Conservation (phyloP, 352 stramenopile species). For the Globisporangium echinulatum region DNA sequence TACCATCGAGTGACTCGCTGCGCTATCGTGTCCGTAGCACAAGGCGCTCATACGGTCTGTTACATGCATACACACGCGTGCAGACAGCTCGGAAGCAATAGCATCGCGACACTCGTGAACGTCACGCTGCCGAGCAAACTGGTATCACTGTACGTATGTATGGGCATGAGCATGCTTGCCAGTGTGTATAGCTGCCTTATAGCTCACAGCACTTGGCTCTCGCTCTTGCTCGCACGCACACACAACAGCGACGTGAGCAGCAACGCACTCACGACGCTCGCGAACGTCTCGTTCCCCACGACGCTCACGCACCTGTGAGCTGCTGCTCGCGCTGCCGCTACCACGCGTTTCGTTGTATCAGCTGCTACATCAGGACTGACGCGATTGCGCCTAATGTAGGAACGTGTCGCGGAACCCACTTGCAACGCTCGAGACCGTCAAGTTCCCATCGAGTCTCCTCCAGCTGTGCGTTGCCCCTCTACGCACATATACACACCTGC, state of each 20-base stretch:
- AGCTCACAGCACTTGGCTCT: neutral
- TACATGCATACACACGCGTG: neutral
- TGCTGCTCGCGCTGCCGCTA: neutral
- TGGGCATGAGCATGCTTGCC: no score
- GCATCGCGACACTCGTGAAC: slow-evolving; percentile 17
- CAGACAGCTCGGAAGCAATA: slow-evolving; percentile 33
- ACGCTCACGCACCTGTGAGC: slow-evolving; percentile 5
- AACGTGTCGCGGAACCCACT: slow-evolving; percentile 33
- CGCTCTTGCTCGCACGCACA: neutral
- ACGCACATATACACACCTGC: slow-evolving; percentile 2
- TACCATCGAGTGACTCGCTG: neutral
- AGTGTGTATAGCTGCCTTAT: no score
- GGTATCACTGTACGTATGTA: slow-evolving; percentile 21
- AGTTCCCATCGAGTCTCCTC: slow-evolving; percentile 19
- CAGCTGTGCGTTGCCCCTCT: slow-evolving; percentile 20
- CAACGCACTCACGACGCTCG: slow-evolving; percentile 7
- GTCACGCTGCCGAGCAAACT: slow-evolving; percentile 20
- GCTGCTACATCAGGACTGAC: no score
- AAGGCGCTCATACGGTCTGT: neutral
- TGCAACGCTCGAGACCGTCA: slow-evolving; percentile 16
- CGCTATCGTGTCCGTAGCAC: no score
- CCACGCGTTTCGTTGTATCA: no score
- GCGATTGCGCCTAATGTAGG: slow-evolving; percentile 7
- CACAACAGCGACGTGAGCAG: slow-evolving; percentile 1
- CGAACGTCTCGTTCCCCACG: slow-evolving; percentile 1